phyloP scores from a whole-genome alignment of 2,329 filamentous ascomycete species.

The Fusarium chaquense region DNA sequence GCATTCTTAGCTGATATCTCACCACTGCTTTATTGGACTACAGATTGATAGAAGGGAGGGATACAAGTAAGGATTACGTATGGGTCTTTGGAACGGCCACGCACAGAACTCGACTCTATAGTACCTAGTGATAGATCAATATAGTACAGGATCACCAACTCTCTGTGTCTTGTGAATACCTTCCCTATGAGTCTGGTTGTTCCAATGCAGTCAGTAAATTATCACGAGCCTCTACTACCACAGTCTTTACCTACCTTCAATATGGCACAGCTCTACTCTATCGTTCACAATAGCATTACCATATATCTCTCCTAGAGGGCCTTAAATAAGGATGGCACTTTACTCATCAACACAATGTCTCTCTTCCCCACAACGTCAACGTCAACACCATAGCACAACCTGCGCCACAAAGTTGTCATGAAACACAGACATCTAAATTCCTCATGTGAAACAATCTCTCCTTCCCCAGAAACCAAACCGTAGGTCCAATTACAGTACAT shows the following conservation, averaged over 20 bases:
- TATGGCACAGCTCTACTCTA: background rate
- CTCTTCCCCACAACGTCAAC: constrained; percentile 19
- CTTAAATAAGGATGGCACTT: background rate
- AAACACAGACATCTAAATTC: constrained; percentile 18
- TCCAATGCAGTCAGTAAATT: background rate
- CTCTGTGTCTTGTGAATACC: background rate
- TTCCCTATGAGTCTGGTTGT: background rate
- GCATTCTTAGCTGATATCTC: background rate
- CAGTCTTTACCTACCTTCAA: background rate
- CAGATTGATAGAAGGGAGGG: background rate
- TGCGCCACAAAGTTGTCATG: constrained; percentile 1
- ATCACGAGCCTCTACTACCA: background rate
- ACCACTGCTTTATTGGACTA: background rate
- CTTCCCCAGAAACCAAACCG: constrained; percentile 1
- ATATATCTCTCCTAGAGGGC: background rate
- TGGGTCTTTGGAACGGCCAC: rapidly evolving
- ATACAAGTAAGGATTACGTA: rapidly evolving
- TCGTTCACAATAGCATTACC: background rate
- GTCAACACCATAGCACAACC: constrained; percentile 12
- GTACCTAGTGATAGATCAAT: background rate
- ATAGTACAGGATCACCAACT: background rate
- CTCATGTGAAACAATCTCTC: constrained; percentile 24
- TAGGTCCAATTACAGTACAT: constrained; percentile 12
- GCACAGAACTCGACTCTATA: background rate
- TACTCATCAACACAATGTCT: background rate